Percentiles rank a stretch among this genome's conserved stretches.
Conservation (phyloP, 2,329 filamentous ascomycete species). For the Emergomyces pasteurianus region DNA sequence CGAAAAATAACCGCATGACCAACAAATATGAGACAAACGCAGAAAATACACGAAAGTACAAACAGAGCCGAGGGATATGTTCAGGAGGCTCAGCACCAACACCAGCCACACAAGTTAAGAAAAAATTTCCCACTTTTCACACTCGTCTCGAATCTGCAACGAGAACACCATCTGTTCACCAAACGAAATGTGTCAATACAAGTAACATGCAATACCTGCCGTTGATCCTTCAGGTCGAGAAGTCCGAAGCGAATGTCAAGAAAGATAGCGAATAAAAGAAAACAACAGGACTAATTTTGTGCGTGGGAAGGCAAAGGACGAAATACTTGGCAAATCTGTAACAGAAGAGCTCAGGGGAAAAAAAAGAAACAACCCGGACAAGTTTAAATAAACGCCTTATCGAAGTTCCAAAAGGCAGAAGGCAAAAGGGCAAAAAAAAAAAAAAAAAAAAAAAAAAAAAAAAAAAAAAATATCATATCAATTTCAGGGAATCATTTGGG, state of each 20-base stretch:
- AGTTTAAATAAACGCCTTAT: neutral
- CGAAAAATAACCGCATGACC: neutral
- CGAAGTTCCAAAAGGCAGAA: neutral
- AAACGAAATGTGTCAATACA: neutral
- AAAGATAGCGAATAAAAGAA: neutral
- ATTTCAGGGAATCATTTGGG: neutral
- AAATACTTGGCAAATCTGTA: neutral
- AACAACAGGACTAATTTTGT: neutral
- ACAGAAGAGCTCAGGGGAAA: neutral
- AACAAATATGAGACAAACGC: neutral
- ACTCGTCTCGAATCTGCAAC: neutral
- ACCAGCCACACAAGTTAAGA: constrained; percentile 3
- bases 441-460: neutral
- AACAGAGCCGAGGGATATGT: neutral
- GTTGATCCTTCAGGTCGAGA: neutral
- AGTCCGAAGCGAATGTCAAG: neutral
- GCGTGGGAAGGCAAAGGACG: neutral
- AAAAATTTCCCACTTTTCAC: neutral
- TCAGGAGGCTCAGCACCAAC: constrained; percentile 2
- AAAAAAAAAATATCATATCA: neutral
- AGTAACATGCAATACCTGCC: neutral
- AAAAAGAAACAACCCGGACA: constrained; percentile 1
- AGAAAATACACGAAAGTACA: neutral
- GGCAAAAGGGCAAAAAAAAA: neutral
- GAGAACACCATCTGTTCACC: neutral